A percentile compares a stretch with the other conserved stretches of the same genome.
These are phyloP conservation scores for Boechera divaricarpa DNA, from an alignment of 345 rosid species.

Conservation along the genomic window DNA sequence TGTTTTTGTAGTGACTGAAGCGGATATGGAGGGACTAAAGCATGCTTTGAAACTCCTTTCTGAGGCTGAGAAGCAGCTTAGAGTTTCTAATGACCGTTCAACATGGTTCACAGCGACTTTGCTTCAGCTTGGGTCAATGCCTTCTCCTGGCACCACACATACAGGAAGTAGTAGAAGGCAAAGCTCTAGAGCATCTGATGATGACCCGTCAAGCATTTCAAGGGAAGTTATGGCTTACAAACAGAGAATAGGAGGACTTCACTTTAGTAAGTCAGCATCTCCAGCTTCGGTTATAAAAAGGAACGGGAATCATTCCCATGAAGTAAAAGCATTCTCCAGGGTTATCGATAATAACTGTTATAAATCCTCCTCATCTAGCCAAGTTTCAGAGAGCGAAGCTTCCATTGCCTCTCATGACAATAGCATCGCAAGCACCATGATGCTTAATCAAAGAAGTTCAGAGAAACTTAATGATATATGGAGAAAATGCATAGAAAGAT, in stretches of 20 bases:
- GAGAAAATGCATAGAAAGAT: constrained; percentile 80
- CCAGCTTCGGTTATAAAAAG: constrained; percentile 60
- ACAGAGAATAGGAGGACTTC: constrained; percentile 60
- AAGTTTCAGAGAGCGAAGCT: constrained; percentile 43
- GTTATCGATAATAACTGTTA: constrained; percentile 47
- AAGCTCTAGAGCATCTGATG: constrained; percentile 87
- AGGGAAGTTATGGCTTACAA: constrained; percentile 64
- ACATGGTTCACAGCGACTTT: constrained; percentile 98
- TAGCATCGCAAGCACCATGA: constrained; percentile 48
- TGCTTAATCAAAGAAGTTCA: constrained; percentile 55
- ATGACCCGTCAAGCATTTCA: constrained; percentile 75
- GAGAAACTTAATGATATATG: constrained; percentile 74
- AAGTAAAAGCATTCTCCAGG: constrained; percentile 49
- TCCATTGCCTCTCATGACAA: constrained; percentile 51
- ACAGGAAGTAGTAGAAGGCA: constrained; percentile 82
- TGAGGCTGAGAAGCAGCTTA: constrained; percentile 90
- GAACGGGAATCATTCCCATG: constrained; percentile 52
- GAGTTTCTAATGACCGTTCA: constrained; percentile 88
- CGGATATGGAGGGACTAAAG: constrained; percentile 84
- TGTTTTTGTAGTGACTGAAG: constrained; percentile 71
- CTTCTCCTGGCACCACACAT: constrained; percentile 74
- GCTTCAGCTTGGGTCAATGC: constrained; percentile 87
- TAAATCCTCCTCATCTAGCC: constrained; percentile 54
- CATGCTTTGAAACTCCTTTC: constrained; percentile 97
- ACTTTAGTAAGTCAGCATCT: constrained; percentile 56